A percentile compares a stretch with the other conserved stretches of the same genome.
Conservation (phyloP, 1,284 basidiomycete genomes). For the Kalmanozyma brasiliensis region DNA sequence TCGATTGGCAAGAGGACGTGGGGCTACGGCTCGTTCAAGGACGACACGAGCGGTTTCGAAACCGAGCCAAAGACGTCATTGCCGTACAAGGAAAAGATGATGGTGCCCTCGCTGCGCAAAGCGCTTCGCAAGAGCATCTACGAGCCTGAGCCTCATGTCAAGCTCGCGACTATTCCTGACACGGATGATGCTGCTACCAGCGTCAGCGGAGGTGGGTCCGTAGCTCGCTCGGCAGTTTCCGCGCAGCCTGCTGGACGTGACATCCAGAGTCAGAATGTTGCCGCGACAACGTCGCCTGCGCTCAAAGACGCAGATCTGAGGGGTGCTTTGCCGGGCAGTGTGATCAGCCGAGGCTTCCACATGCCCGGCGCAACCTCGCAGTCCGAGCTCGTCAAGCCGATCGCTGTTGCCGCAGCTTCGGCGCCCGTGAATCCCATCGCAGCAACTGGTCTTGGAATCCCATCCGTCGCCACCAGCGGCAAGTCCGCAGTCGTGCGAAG, state of each 20-base stretch:
- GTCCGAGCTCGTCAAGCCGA: constrained; percentile 10
- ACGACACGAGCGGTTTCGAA: constrained; percentile 53
- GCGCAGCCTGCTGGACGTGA: constrained; percentile 7
- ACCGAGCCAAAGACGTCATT: constrained; percentile 66
- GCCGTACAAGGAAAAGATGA: constrained; percentile 64
- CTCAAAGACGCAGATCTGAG: constrained; percentile 20
- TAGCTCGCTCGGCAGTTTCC: background rate
- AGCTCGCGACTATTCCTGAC: constrained; percentile 46
- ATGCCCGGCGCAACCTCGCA: constrained; percentile 17
- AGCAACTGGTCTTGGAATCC: constrained; percentile 21
- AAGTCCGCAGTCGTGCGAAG: constrained; percentile 17
- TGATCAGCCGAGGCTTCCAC: constrained; percentile 48
- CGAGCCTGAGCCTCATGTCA: constrained; percentile 26
- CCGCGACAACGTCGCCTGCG: background rate
- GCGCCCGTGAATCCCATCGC: background rate
- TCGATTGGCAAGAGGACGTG: constrained; percentile 38
- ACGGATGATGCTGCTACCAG: constrained; percentile 35
- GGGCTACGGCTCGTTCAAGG: constrained; percentile 50
- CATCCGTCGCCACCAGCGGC: constrained; percentile 13
- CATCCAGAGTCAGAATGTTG: background rate
- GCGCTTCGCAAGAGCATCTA: constrained; percentile 48
- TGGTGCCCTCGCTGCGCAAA: constrained; percentile 63
- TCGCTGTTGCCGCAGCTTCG: constrained; percentile 1
- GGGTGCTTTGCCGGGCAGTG: constrained; percentile 40
- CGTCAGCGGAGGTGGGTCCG: constrained; percentile 13